Base-by-base conservation (phyloP, 2,329 filamentous ascomycete genomes). In the Trichoderma endophyticum region DNA sequence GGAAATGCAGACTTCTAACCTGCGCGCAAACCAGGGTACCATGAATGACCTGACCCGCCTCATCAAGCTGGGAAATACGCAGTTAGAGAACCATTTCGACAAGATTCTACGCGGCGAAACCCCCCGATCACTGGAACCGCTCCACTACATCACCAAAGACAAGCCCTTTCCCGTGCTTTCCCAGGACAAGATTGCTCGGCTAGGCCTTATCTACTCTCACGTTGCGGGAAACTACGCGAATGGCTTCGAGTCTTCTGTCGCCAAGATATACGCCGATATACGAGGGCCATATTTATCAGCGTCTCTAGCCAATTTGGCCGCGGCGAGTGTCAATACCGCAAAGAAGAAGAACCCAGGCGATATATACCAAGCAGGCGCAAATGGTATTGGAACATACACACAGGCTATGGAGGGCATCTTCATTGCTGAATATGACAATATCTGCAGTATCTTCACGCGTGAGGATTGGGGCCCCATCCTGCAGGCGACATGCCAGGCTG, bases 91-190 rank as follows among this genome's bases (percentile, higher is more conserved):
- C 71, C 88, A 95, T 70, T 97, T 98, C 79, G 89, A 94, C 74
- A 90, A 92, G 72, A 86, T 94, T 68, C 84, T 99, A 48, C 85
- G 87, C 59, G 88, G 87, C 73, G 93, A 97, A 76, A 93, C 95
- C 51, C 91, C 93, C 15, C 89, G 89, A 65, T 89, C 92, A 3
- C 88, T 98, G 64, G 96, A 99, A 79, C 95, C 96, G 8, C 84
- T 99, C 59, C 93, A 97, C 81, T 98, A 92, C 79, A 91, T 98
- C 77, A 98, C 94, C 21, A 98, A 98, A 82, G 89, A 94, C 84
- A 88, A 86, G 79, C 89, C 92, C 1, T 99, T 98, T 77, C 96
- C 96, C 9, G 86, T 91, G 11, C 87, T 98, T 32, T 87, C 92
- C 1, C 89, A 92, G 74, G 93, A 96, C 70, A 93, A 91, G 73